Percentiles rank a stretch among this genome's conserved stretches.
Conservation (phyloP, 176 grass and related monocot genomes). For the Triticum turgidum region DNA sequence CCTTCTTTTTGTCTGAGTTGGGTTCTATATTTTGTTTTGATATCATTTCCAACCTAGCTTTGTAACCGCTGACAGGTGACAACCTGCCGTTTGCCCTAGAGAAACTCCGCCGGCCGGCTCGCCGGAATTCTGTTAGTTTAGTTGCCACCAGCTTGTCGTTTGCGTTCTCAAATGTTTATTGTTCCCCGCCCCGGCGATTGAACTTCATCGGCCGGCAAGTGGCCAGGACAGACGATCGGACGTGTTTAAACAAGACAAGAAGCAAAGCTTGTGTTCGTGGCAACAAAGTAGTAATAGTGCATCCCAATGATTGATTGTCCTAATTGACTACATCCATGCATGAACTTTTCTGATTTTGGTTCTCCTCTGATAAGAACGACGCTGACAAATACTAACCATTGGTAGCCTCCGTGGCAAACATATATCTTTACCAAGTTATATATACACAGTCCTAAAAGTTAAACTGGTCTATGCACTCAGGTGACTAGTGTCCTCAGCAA, state of each 20-base stretch:
- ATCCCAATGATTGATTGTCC: neutral
- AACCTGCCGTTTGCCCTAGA: neutral
- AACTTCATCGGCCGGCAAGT: neutral
- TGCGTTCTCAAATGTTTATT: neutral
- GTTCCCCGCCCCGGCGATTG: neutral
- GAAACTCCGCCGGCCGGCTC: neutral
- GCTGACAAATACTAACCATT: neutral
- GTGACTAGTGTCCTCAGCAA: neutral
- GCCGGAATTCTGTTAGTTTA: neutral
- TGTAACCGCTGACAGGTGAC: neutral
- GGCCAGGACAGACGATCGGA: neutral
- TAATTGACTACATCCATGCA: neutral
- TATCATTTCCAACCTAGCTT: neutral
- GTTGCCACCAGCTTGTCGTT: neutral
- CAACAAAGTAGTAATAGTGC: neutral
- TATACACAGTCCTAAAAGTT: neutral
- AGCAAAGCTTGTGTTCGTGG: neutral
- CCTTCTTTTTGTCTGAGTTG: too few relatives aligned
- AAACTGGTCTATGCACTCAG: slow-evolving; percentile 12
- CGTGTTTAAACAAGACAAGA: neutral
- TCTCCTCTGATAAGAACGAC: neutral
- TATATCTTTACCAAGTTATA: neutral
- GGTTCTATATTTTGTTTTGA: too few relatives aligned
- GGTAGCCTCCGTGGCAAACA: neutral
- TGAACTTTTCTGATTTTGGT: neutral